These are phyloP conservation scores for Pontederia paniculata DNA, from an alignment of 176 grass and related monocot species.

Conservation along the genomic window DNA sequence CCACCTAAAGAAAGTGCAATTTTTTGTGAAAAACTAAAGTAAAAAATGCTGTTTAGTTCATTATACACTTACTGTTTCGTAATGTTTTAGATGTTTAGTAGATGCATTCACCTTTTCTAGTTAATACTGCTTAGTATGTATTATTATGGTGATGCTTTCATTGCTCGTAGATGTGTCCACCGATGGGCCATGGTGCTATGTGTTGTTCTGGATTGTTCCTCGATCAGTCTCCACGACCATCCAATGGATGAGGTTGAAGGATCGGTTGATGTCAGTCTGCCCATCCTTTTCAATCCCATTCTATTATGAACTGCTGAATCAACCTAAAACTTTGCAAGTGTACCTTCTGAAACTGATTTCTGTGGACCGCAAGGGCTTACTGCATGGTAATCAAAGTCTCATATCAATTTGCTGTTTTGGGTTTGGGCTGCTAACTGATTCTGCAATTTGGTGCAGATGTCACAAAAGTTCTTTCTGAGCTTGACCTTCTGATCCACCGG, in stretches of 20 bases:
- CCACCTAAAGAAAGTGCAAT: too few relatives aligned
- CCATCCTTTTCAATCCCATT: slow-evolving; percentile 53
- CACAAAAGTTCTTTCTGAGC: slow-evolving; percentile 51
- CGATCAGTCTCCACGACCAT: slow-evolving; percentile 37
- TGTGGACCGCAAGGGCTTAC: slow-evolving; percentile 59
- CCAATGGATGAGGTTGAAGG: slow-evolving; percentile 71
- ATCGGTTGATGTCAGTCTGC: slow-evolving; percentile 66
- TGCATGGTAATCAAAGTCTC: slow-evolving; percentile 50
- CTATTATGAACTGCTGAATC: slow-evolving; percentile 41
- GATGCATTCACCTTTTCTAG: background rate
- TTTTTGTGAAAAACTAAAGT: too few relatives aligned
- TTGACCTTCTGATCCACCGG: slow-evolving; percentile 80
- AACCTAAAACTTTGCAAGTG: slow-evolving; percentile 29
- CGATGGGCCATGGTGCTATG: slow-evolving; percentile 87
- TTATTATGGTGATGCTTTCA: background rate
- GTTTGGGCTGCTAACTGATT: background rate
- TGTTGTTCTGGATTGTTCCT: slow-evolving; percentile 83
- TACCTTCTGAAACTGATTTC: slow-evolving; percentile 80
- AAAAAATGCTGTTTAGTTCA: too few relatives aligned
- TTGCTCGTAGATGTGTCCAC: slow-evolving; percentile 64
- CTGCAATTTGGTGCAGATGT: slow-evolving; percentile 41
- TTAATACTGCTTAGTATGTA: background rate
- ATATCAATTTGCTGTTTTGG: background rate
- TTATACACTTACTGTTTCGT: slow-evolving; percentile 32
- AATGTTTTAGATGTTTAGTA: slow-evolving; percentile 26